Conservation (phyloP, 2,329 filamentous ascomycete genomes). For the Penicillium sp. region DNA sequence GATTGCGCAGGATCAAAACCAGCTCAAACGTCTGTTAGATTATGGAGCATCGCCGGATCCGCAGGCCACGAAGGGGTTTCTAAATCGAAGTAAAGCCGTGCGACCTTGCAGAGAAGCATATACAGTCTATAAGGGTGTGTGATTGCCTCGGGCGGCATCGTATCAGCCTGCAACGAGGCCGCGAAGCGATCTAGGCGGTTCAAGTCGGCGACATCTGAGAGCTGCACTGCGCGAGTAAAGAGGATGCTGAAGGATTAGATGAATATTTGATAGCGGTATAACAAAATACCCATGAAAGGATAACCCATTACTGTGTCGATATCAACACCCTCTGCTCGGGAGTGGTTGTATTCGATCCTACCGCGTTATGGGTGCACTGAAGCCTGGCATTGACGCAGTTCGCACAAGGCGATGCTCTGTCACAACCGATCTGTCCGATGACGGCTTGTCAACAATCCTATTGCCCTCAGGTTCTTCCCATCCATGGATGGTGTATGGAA, state of each 20-base stretch:
- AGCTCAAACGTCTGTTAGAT: neutral
- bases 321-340: slow-evolving; percentile 4
- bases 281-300: neutral
- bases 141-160: neutral
- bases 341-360: neutral
- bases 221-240: slow-evolving; percentile 7
- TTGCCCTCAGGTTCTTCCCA: no score
- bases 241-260: slow-evolving; percentile 12
- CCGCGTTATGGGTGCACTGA: neutral
- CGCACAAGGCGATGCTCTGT: slow-evolving; percentile 6
- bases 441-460: no score
- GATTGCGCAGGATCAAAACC: neutral
- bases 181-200: slow-evolving; percentile 2
- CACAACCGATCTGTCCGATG: slow-evolving; percentile 3
- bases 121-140: slow-evolving; percentile 9
- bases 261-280: no score
- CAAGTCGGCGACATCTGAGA: slow-evolving; percentile 1
- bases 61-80: neutral
- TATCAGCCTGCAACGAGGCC: neutral
- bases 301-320: slow-evolving; percentile 1
- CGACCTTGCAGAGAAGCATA: slow-evolving; percentile 7
- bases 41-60: no score
- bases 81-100: slow-evolving; percentile 4
- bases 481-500: neutral
- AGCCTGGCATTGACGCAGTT: neutral